Evolutionary conservation across 2,329 filamentous ascomycete species (phyloP), one percentile per base, ranked within the genome.

Genomic region (Diplodia seriata): DNA sequence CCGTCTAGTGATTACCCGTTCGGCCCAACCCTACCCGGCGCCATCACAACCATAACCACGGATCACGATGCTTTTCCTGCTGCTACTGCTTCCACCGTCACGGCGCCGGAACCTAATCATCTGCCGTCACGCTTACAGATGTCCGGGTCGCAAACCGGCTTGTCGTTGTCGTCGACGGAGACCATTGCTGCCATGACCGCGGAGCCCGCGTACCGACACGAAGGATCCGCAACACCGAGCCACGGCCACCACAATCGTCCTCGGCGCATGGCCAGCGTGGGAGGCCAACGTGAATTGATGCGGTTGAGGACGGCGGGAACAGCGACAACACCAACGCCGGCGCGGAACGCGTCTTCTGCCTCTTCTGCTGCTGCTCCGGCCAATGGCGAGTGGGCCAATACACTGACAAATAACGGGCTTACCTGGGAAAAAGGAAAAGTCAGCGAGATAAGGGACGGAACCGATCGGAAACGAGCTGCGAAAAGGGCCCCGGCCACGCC

Each of bases 221-320:
- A 4, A 43, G 38, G 8, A 4, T n/a, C 43, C 18, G n/a, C 43
- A 20, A 47, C 43, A 4, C 18, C 43, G 8, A 55, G 53, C 26
- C 20, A 11, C 33, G 20, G 26, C 23, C 8, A 6, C 47, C 29
- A n/a, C 43, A 47, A 11, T 15, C 15, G 38, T 18, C 18, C 23
- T 18, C 40, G 57, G 3, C 43, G 59, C 23, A 63, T 63, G 59
- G 26, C 59, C 43, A 63, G 59, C 59, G 47, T 63, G 9, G 5
- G 43, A 4, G 29, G 43, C 29, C 59, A 63, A 31, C 50, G 43
- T 6, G n/a, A 4, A 11, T 47, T 63, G 31, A 51, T 63, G 59
- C 59, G 59, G 2, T 31, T 63, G 47, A 29, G 59, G 40, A 63
- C 43, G 20, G 29, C 29, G 7, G 29, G 43, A 15, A 9, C 47